Conservation (phyloP, 164 flowering plant species). For the Berberis thunbergii region DNA sequence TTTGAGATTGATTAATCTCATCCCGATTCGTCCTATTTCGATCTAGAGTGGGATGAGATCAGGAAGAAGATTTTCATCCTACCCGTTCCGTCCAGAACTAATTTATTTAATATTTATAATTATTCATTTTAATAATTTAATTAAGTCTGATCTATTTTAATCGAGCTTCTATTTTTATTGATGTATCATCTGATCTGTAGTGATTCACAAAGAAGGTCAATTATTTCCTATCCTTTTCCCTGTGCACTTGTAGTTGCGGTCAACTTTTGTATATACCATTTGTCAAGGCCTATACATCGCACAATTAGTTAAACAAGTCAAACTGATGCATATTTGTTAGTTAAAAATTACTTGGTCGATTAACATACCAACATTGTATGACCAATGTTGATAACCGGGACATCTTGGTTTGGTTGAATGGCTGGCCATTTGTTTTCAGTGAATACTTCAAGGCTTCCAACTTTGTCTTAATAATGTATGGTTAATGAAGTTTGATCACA, state of each 20-base stretch:
- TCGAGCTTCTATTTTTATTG: too few species aligned
- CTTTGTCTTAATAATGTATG: slow-evolving; percentile 77
- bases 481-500: slow-evolving; percentile 73
- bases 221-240: slow-evolving; percentile 40
- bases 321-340: too few species aligned
- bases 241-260: slow-evolving; percentile 70
- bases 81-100: too few species aligned
- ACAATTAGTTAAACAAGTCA: not conserved
- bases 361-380: slow-evolving; percentile 56
- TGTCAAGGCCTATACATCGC: slow-evolving; percentile 47
- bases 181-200: too few species aligned
- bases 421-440: slow-evolving; percentile 46
- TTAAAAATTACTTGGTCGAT: too few species aligned
- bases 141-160: too few species aligned
- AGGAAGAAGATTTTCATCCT: too few species aligned
- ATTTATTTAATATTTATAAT: too few species aligned
- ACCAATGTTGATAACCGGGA: slow-evolving; percentile 67
- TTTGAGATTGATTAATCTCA: too few species aligned
- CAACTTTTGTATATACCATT: slow-evolving; percentile 84
- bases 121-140: too few species aligned
- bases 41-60: too few species aligned
- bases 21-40: too few species aligned
- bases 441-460: slow-evolving; percentile 65
- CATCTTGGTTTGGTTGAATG: slow-evolving; percentile 38
- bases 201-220: slow-evolving; percentile 46